Evolutionary conservation across 768 basidiomycete genomes (phyloP).

Genomic region (Xerocomellus intermedius): DNA sequence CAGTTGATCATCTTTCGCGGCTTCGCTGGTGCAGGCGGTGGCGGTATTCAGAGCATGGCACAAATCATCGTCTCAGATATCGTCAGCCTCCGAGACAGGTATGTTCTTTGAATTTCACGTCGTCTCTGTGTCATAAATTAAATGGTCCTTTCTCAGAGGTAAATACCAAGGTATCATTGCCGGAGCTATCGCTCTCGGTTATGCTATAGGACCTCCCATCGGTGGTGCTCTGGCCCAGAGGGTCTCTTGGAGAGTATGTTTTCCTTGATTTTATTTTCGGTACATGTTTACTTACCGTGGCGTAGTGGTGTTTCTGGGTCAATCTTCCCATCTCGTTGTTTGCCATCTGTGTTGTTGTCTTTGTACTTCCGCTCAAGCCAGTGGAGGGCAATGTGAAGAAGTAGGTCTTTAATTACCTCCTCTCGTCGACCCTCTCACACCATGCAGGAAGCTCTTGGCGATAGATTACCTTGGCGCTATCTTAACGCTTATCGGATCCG

Average conservation of each 20-base stretch:
- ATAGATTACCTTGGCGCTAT: conserved; percentile 63
- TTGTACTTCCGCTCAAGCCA: conserved; percentile 66
- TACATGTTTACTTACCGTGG: not conserved
- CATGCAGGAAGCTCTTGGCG: conserved; percentile 54
- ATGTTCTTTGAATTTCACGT: conserved; percentile 6
- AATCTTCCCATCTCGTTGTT: conserved; percentile 57
- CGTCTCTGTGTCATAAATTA: not conserved
- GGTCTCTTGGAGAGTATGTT: conserved; percentile 57
- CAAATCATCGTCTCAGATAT: conserved; percentile 76
- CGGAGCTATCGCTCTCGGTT: conserved; percentile 52
- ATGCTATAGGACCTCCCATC: conserved; percentile 63
- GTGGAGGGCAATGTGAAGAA: conserved; percentile 59
- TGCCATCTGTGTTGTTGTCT: conserved; percentile 54
- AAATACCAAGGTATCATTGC: conserved; percentile 79
- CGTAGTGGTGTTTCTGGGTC: conserved; percentile 75
- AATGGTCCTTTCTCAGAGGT: conserved; percentile 40
- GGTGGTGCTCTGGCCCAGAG: conserved; percentile 65
- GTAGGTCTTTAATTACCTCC: conserved; percentile 25
- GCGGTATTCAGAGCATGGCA: conserved; percentile 64
- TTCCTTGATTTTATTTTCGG: not conserved
- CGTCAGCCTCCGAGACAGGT: conserved; percentile 67
- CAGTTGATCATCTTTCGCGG: conserved; percentile 71
- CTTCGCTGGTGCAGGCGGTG: conserved; percentile 68
- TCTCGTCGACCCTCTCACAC: not conserved
- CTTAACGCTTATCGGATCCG: conserved; percentile 59